Evolutionary conservation across 352 stramenopile species (phyloP).

Genomic region (Globisporangium megalacanthum): DNA sequence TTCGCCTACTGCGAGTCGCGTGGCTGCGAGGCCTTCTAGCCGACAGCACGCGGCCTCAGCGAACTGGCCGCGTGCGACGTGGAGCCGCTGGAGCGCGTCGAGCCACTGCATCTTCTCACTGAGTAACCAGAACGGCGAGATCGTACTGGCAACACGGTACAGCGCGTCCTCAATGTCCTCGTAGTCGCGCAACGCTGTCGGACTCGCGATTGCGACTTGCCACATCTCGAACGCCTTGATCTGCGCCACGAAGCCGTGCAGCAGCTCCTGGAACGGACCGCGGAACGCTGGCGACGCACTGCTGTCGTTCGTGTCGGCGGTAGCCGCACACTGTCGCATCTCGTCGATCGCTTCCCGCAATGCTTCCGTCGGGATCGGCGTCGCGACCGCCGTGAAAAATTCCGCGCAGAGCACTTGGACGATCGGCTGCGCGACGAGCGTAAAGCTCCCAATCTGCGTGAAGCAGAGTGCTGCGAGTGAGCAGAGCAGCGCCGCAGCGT

Average conservation of each 20-base stretch:
- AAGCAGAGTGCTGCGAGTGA: constrained; percentile 46
- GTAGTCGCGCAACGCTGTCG: constrained; percentile 21
- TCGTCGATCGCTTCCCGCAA: constrained; percentile 48
- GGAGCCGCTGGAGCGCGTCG: constrained; percentile 49
- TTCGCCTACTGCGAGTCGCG: constrained; percentile 8
- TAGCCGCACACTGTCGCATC: constrained; percentile 33
- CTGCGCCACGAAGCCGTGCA: constrained; percentile 49
- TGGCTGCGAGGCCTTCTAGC: constrained; percentile 36
- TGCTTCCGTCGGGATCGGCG: constrained; percentile 22
- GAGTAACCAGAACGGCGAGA: constrained; percentile 53
- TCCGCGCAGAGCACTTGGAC: constrained; percentile 36
- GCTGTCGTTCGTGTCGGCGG: constrained; percentile 2
- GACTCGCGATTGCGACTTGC: constrained; percentile 25
- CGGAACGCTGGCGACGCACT: constrained; percentile 26
- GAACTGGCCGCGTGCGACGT: constrained; percentile 31
- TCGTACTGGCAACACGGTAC: constrained; percentile 33
- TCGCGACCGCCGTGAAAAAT: constrained; percentile 32
- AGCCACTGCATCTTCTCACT: constrained; percentile 60
- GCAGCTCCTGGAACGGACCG: constrained; percentile 35
- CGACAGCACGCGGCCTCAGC: constrained; percentile 64
- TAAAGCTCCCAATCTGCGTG: constrained; percentile 58
- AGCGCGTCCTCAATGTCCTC: constrained; percentile 71
- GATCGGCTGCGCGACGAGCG: constrained; percentile 39
- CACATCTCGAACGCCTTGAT: constrained; percentile 57
- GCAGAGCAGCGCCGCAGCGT: constrained; percentile 40